Evolutionary conservation across 805 yeast genomes (phyloP).

Genomic region (Candida ascalaphidarum): DNA sequence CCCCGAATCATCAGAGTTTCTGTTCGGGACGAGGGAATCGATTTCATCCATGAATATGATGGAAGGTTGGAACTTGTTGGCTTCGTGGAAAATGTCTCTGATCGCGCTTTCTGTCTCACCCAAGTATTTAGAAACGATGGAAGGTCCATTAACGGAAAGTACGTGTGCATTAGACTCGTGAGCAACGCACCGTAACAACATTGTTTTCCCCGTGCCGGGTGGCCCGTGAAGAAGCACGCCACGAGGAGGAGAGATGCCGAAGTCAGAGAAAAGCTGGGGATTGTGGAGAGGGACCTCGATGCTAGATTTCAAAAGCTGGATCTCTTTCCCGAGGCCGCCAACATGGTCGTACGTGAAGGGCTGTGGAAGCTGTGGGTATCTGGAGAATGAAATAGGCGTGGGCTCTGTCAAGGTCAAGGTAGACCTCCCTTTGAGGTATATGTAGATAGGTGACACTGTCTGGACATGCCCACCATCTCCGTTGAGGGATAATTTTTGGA

Average conservation of each 20-base stretch:
- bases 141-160: slow-evolving; percentile 79
- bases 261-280: slow-evolving; percentile 69
- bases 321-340: slow-evolving; percentile 72
- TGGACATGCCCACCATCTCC: slow-evolving; percentile 10
- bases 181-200: slow-evolving; percentile 78
- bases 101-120: slow-evolving; percentile 91
- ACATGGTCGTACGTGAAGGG: slow-evolving; percentile 42
- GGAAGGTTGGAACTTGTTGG: slow-evolving; percentile 77
- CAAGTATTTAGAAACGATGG: slow-evolving; percentile 82
- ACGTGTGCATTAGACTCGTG: slow-evolving; percentile 75
- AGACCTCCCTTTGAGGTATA: slow-evolving; percentile 25
- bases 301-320: slow-evolving; percentile 51
- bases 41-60: slow-evolving; percentile 88
- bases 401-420: slow-evolving; percentile 1
- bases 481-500: slow-evolving; percentile 26
- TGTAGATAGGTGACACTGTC: slow-evolving; percentile 38
- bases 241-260: slow-evolving; percentile 88
- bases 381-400: too few species aligned
- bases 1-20: slow-evolving; percentile 79
- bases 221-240: slow-evolving; percentile 95
- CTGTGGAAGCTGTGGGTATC: slow-evolving; percentile 38
- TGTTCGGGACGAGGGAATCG: slow-evolving; percentile 82
- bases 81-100: slow-evolving; percentile 79
- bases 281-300: slow-evolving; percentile 74
- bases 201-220: slow-evolving; percentile 94